These are phyloP conservation scores for Lepidium aucheri DNA, from an alignment of 345 rosid genomes.

Conservation along the genomic window DNA sequence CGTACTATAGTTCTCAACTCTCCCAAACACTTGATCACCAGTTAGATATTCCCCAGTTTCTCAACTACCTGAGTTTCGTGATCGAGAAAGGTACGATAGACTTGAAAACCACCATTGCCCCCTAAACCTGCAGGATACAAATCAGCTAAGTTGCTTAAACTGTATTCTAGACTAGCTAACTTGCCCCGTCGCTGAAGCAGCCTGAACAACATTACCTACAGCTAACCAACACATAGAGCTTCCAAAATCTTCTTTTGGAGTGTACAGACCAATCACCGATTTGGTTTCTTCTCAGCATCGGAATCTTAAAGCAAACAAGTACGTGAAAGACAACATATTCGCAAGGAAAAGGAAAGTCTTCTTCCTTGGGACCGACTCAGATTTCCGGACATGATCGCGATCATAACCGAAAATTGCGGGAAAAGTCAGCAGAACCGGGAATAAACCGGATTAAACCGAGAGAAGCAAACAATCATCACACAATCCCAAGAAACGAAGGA, in stretches of 20 bases:
- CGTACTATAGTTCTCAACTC: slow-evolving; percentile 28
- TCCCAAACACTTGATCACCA: slow-evolving; percentile 28
- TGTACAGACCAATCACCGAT: not conserved
- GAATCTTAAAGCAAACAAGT: not conserved
- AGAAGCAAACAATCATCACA: slow-evolving; percentile 4
- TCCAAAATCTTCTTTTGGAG: not conserved
- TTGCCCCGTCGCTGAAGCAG: slow-evolving; percentile 5
- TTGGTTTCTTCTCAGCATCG: slow-evolving; percentile 3
- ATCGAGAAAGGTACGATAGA: slow-evolving; percentile 8
- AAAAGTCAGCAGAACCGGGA: slow-evolving; percentile 1
- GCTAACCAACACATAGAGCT: not conserved
- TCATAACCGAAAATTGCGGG: not conserved
- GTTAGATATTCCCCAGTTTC: slow-evolving; percentile 14
- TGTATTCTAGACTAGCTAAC: slow-evolving; percentile 11
- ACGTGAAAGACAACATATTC: not conserved
- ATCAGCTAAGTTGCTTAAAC: slow-evolving; percentile 28
- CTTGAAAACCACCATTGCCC: slow-evolving; percentile 22
- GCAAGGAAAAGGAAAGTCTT: not conserved
- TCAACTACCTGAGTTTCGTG: slow-evolving; percentile 3
- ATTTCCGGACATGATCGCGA: slow-evolving; percentile 2
- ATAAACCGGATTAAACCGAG: not conserved
- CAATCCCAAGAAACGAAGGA: not conserved
- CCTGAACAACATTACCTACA: not conserved
- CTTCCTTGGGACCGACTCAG: not conserved
- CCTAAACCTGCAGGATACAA: slow-evolving; percentile 59